These are phyloP conservation scores for Aureobasidium subglaciale DNA, from an alignment of 2,329 filamentous ascomycete species.

Conservation along the genomic window DNA sequence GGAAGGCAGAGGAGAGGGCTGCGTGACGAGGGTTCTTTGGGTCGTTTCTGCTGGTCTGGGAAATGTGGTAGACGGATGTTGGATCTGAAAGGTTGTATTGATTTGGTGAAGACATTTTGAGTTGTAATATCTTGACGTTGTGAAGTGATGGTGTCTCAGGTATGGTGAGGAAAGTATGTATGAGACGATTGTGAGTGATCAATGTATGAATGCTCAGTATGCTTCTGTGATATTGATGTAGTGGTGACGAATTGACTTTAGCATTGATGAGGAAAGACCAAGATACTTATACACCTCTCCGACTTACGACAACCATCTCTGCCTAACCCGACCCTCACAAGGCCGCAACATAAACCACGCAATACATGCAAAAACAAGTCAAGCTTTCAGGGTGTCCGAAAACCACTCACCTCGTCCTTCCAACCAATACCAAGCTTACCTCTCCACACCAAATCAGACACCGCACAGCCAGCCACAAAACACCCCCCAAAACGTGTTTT, in stretches of 20 bases:
- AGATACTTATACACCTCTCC: not conserved
- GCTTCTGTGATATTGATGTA: no score
- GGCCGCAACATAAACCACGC: conserved; percentile 1
- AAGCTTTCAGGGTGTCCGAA: not conserved
- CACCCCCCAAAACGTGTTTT: no score
- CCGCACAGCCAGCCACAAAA: not conserved
- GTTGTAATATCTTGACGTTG: not conserved
- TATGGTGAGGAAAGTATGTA: no score
- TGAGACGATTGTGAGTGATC: no score
- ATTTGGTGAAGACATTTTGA: not conserved
- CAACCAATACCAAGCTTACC: not conserved
- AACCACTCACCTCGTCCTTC: not conserved
- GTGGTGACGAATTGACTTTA: no score
- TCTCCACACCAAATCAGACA: not conserved
- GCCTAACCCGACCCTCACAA: no score
- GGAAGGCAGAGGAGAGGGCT: not conserved
- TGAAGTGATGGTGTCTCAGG: not conserved
- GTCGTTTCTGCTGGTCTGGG: not conserved
- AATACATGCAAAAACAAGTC: not conserved
- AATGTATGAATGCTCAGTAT: no score
- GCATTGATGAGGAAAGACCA: no score
- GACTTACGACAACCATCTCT: not conserved
- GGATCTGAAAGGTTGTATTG: not conserved
- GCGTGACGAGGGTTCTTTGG: not conserved
- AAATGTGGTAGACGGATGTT: not conserved